phyloP scores from a whole-genome alignment of 305 asterid species.

The Fraxinus greggii region DNA sequence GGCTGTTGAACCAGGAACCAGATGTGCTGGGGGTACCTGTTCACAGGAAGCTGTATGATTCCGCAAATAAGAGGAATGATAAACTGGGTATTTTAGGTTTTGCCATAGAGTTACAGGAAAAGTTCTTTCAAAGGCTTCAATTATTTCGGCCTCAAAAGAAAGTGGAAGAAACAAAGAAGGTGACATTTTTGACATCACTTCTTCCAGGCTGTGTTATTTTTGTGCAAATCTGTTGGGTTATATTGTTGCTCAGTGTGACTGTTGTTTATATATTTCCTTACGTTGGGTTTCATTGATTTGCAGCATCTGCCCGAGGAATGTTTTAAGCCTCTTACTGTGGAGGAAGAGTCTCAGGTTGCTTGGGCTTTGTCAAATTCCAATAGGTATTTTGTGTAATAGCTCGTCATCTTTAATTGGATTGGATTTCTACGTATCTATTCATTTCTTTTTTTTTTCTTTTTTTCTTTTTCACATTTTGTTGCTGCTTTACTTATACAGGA shows the following conservation, averaged over 20 bases:
- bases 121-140: constrained; percentile 15
- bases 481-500: constrained; percentile 37
- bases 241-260: background rate
- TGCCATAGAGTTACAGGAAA: constrained; percentile 40
- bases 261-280: background rate
- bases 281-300: constrained; percentile 22
- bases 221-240: constrained; percentile 13
- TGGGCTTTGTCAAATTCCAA: constrained; percentile 36
- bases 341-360: constrained; percentile 47
- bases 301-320: constrained; percentile 59
- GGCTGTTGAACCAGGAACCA: constrained; percentile 31
- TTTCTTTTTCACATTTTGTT: background rate
- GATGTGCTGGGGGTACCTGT: constrained; percentile 26
- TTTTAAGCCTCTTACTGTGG: constrained; percentile 57
- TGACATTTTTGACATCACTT: constrained; percentile 5
- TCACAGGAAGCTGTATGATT: constrained; percentile 35
- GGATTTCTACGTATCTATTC: background rate
- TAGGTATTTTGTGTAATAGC: constrained; percentile 37
- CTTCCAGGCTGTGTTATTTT: background rate
- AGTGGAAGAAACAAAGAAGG: constrained; percentile 41
- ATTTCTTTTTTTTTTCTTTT: background rate
- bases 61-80: constrained; percentile 29
- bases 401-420: constrained; percentile 13
- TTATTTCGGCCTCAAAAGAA: constrained; percentile 42
- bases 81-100: constrained; percentile 27